Conservation (phyloP, 805 yeast genomes). For the Yarrowia sp. region DNA sequence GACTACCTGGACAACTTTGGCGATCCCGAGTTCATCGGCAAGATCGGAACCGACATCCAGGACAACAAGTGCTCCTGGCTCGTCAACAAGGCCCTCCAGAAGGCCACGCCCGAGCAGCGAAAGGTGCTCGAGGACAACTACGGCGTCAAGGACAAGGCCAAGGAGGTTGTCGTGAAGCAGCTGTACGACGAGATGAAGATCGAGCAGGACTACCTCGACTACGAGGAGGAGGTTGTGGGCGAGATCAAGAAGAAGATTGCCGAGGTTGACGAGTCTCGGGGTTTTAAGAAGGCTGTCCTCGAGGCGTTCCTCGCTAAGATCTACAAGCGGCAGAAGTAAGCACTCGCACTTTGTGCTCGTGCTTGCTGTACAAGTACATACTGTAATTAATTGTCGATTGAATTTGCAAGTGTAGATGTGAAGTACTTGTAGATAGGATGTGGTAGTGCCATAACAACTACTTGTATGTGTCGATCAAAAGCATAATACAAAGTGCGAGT, state of each 20-base stretch:
- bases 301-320: constrained; percentile 82
- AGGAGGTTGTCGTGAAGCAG: constrained; percentile 67
- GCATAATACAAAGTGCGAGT: too few species aligned
- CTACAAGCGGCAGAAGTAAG: constrained; percentile 86
- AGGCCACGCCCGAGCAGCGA: constrained; percentile 80
- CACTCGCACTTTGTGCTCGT: too few species aligned
- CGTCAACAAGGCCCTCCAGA: constrained; percentile 83
- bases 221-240: constrained; percentile 75
- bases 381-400: too few species aligned
- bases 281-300: constrained; percentile 87
- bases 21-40: constrained; percentile 95
- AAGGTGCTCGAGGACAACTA: constrained; percentile 78
- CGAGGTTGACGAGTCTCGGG: constrained; percentile 82
- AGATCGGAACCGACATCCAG: constrained; percentile 96
- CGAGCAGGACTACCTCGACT: constrained; percentile 66
- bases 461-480: too few species aligned
- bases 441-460: too few species aligned
- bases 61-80: constrained; percentile 99
- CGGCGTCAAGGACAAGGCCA: constrained; percentile 72
- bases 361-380: too few species aligned
- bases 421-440: too few species aligned
- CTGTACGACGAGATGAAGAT: constrained; percentile 73
- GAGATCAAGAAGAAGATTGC: constrained; percentile 64
- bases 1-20: constrained; percentile 97
- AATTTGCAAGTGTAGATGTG: too few species aligned